A percentile compares a stretch with the other conserved stretches of the same genome.
Evolutionary conservation across 2,329 filamentous ascomycete genomes (phyloP).

Genomic region (Elsinoe perseae): DNA sequence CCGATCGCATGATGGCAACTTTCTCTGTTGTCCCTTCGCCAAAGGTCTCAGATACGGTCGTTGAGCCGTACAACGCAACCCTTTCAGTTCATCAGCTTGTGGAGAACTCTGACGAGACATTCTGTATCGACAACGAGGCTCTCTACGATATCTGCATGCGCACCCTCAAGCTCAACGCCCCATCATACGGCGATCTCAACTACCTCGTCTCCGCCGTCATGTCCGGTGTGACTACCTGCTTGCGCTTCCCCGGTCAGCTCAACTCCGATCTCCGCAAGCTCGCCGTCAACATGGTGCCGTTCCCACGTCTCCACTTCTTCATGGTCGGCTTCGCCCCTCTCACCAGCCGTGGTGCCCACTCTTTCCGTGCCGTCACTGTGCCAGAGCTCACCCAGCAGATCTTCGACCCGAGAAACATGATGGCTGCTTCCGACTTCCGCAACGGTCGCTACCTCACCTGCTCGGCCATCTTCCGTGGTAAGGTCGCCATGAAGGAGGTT

Average conservation of each 20-base stretch:
- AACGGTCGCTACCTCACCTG: slow-evolving; percentile 99
- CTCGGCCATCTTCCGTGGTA: slow-evolving; percentile 99
- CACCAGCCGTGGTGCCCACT: slow-evolving; percentile 83
- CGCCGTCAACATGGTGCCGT: slow-evolving; percentile 99
- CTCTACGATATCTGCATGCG: slow-evolving; percentile 99
- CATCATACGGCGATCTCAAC: slow-evolving; percentile 98
- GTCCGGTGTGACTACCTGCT: slow-evolving; percentile 96
- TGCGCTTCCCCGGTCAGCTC: slow-evolving; percentile 98
- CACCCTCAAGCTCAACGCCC: slow-evolving; percentile 96
- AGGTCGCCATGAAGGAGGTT: slow-evolving; percentile 99
- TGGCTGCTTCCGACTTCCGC: slow-evolving; percentile 99
- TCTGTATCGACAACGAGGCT: slow-evolving; percentile 99
- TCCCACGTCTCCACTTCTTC: slow-evolving; percentile 99
- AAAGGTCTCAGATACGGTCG: slow-evolving; percentile 99
- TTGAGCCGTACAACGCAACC: slow-evolving; percentile 99
- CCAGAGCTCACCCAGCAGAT: slow-evolving; percentile 99
- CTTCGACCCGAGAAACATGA: slow-evolving; percentile 99
- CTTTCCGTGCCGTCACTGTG: slow-evolving; percentile 95
- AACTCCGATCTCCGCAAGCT: slow-evolving; percentile 99
- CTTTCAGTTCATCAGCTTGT: slow-evolving; percentile 98
- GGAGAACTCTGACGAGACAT: slow-evolving; percentile 99
- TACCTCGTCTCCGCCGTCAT: slow-evolving; percentile 99
- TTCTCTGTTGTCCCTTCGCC: slow-evolving; percentile 98
- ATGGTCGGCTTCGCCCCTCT: slow-evolving; percentile 99
- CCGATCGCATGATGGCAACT: slow-evolving; percentile 99